Conservation (phyloP, 2,329 filamentous ascomycete species). For the Exophiala phaeomuriformis region DNA sequence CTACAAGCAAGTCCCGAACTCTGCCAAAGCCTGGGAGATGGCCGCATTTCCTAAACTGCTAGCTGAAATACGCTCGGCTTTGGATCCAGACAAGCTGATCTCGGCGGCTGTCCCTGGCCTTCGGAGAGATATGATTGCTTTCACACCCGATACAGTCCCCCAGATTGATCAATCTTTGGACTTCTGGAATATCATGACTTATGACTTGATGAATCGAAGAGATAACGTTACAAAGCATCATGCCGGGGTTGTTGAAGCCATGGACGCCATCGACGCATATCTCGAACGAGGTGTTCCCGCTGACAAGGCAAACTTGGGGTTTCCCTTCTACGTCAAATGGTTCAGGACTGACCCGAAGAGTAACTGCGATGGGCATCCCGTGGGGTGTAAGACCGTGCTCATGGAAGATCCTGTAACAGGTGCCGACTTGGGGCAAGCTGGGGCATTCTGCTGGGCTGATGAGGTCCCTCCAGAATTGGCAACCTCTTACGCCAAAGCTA, state of each 20-base stretch:
- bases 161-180: slow-evolving; percentile 55
- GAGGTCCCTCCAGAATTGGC: slow-evolving; percentile 28
- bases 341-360: slow-evolving; percentile 49
- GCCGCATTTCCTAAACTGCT: slow-evolving; percentile 56
- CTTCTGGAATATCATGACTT: slow-evolving; percentile 64
- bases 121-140: slow-evolving; percentile 61
- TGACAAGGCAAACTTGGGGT: slow-evolving; percentile 56
- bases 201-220: slow-evolving; percentile 65
- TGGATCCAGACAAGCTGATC: slow-evolving; percentile 53
- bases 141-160: slow-evolving; percentile 49
- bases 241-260: slow-evolving; percentile 52
- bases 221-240: slow-evolving; percentile 59
- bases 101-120: slow-evolving; percentile 62
- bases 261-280: slow-evolving; percentile 52
- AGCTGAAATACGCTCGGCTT: slow-evolving; percentile 49
- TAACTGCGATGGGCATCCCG: slow-evolving; percentile 41
- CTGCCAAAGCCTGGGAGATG: slow-evolving; percentile 51
- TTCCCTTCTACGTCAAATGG: slow-evolving; percentile 64
- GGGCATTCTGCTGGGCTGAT: slow-evolving; percentile 43
- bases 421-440: slow-evolving; percentile 49
- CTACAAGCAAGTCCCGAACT: no score
- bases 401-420: slow-evolving; percentile 56
- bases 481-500: slow-evolving; percentile 53
- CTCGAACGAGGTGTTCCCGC: slow-evolving; percentile 49
- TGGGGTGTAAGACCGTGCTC: slow-evolving; percentile 53